These are phyloP conservation scores for Boeremia lycopersici DNA, from an alignment of 2,329 filamentous ascomycete species.

Conservation along the genomic window DNA sequence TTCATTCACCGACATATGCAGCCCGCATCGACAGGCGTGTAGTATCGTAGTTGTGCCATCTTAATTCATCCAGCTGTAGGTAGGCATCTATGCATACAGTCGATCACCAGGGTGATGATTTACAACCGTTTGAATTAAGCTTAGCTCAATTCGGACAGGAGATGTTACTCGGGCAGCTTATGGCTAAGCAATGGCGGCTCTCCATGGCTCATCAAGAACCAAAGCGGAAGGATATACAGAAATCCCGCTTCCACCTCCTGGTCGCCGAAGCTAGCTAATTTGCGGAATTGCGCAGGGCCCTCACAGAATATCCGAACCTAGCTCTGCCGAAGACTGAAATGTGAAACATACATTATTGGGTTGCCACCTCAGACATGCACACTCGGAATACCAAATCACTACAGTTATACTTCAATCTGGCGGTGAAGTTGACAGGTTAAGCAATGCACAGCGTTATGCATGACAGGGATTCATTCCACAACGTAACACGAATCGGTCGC, in stretches of 20 bases:
- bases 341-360: neutral
- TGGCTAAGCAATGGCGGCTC: neutral
- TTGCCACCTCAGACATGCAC: neutral
- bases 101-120: slow-evolving; percentile 6
- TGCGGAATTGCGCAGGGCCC: neutral
- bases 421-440: neutral
- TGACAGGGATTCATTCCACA: slow-evolving; percentile 1
- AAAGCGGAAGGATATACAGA: neutral
- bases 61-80: neutral
- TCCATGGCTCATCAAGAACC: neutral
- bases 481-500: neutral
- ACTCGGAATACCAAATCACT: neutral
- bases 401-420: neutral
- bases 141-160: neutral
- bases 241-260: neutral
- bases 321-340: slow-evolving; percentile 3
- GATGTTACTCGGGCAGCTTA: neutral
- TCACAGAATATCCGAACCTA: neutral
- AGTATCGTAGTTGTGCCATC: neutral
- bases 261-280: neutral
- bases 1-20: slow-evolving; percentile 18
- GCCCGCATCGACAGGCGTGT: neutral
- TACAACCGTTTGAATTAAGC: neutral
- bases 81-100: neutral
- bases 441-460: neutral